These are phyloP conservation scores for Phoma sp. DNA, from an alignment of 2,329 filamentous ascomycete species.

Conservation along the genomic window DNA sequence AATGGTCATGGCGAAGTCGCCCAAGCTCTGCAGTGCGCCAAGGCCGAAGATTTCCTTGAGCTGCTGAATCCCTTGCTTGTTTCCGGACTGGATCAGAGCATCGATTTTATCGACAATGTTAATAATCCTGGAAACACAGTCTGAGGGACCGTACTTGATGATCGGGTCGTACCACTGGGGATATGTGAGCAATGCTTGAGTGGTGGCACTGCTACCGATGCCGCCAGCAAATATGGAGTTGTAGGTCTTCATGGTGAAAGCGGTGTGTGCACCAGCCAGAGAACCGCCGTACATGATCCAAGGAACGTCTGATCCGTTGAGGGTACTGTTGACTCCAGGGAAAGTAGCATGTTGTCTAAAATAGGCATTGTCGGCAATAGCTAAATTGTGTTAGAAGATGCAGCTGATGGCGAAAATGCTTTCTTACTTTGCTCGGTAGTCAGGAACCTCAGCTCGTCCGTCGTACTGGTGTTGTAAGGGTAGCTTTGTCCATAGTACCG, in stretches of 20 bases:
- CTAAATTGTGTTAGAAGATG: constrained; percentile 12
- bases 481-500: constrained; percentile 59
- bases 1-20: constrained; percentile 58
- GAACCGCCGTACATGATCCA: constrained; percentile 56
- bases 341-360: constrained; percentile 58
- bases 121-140: constrained; percentile 58
- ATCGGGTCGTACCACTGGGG: constrained; percentile 60
- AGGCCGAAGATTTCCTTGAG: constrained; percentile 59
- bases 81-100: constrained; percentile 51
- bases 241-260: constrained; percentile 56
- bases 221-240: constrained; percentile 56
- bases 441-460: constrained; percentile 57
- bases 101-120: constrained; percentile 60
- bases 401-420: background rate
- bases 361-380: constrained; percentile 60
- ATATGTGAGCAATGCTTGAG: constrained; percentile 53
- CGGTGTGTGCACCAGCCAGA: constrained; percentile 53
- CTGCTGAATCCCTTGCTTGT: constrained; percentile 52
- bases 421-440: constrained; percentile 56
- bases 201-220: constrained; percentile 56
- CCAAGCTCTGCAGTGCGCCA: constrained; percentile 51
- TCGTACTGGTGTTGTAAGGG: constrained; percentile 56
- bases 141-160: constrained; percentile 57
- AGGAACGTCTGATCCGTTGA: constrained; percentile 55
- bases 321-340: constrained; percentile 51